phyloP scores from a whole-genome alignment of 2,329 filamentous ascomycete species.

The Ceratocystiopsis sp. region DNA sequence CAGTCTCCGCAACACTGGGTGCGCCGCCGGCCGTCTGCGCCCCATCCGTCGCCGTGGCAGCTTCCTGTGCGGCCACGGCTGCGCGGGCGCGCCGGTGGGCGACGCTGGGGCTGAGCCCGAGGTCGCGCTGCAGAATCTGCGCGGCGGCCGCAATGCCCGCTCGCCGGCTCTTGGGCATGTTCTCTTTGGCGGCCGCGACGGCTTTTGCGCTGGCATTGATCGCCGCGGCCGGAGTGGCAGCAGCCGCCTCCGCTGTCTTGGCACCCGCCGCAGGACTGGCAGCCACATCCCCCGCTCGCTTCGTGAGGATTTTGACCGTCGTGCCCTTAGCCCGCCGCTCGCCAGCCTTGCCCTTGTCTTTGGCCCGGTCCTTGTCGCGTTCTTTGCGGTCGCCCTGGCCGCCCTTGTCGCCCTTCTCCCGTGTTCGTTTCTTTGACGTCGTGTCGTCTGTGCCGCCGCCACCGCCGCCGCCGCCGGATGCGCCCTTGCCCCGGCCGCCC shows the following conservation, averaged over 20 bases:
- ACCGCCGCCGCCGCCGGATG: neutral
- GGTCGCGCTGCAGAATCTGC: conserved; percentile 46
- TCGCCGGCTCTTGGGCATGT: conserved; percentile 35
- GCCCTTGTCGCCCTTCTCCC: conserved; percentile 11
- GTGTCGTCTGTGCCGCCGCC: neutral
- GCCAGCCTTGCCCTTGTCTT: conserved; percentile 21
- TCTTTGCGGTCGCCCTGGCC: neutral
- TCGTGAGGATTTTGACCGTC: conserved; percentile 45
- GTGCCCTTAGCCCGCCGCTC: conserved; percentile 31
- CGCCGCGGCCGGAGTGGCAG: conserved; percentile 28
- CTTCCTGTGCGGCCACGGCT: conserved; percentile 23
- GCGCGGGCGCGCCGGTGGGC: conserved; percentile 40
- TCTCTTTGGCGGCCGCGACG: conserved; percentile 15
- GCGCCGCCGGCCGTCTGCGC: conserved; percentile 24
- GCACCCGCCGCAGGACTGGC: conserved; percentile 28
- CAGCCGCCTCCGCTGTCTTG: conserved; percentile 30
- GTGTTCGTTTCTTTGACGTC: neutral
- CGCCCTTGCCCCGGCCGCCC: conserved; percentile 20
- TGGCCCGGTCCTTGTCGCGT: conserved; percentile 12
- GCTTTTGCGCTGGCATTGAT: conserved; percentile 3
- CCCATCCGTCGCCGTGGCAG: conserved; percentile 26
- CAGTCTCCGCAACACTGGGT: conserved; percentile 10
- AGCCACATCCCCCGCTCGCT: conserved; percentile 28
- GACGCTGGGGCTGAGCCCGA: conserved; percentile 46
- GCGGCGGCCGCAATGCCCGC: conserved; percentile 47